These are phyloP conservation scores for Trichocomaceae sp. DNA, from an alignment of 2,329 filamentous ascomycete species.

Conservation along the genomic window DNA sequence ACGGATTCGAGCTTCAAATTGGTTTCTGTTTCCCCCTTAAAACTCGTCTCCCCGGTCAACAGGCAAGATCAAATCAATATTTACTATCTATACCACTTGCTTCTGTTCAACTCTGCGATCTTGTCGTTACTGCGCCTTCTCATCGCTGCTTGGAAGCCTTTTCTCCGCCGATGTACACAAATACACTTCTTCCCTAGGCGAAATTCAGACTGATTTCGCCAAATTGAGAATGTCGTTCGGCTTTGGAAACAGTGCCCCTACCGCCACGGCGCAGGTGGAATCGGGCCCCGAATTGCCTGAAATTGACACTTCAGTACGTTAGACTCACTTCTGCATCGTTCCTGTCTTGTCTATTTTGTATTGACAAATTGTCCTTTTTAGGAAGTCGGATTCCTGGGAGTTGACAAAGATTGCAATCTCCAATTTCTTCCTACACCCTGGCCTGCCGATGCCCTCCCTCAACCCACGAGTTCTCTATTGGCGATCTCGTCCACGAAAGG, in stretches of 20 bases:
- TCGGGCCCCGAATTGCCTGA: conserved; percentile 64
- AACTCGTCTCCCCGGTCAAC: conserved; percentile 18
- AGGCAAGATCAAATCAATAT: conserved; percentile 33
- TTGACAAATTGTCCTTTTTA: conserved; percentile 19
- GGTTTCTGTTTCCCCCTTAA: conserved; percentile 5
- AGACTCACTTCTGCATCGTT: background rate
- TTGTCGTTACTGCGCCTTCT: conserved; percentile 42
- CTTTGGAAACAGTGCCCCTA: conserved; percentile 46
- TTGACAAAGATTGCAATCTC: conserved; percentile 75
- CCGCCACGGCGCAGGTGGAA: conserved; percentile 35
- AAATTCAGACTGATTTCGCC: conserved; percentile 27
- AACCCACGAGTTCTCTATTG: conserved; percentile 72
- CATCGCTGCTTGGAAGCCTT: conserved; percentile 26
- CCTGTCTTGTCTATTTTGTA: conserved; percentile 9
- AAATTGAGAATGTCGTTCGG: conserved; percentile 56
- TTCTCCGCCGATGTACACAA: conserved; percentile 36
- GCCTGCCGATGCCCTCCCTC: conserved; percentile 62
- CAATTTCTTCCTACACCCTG: conserved; percentile 71
- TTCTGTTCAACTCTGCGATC: conserved; percentile 35
- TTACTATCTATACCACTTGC: conserved; percentile 40
- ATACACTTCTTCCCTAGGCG: conserved; percentile 28
- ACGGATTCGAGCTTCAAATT: conserved; percentile 2
- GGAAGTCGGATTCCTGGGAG: conserved; percentile 73
- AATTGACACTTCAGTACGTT: conserved; percentile 70
- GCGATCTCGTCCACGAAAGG: conserved; percentile 74